Percentiles rank a stretch among this genome's conserved stretches.
phyloP scores from a whole-genome alignment of 83 land plant species.

The Isoetes engelmannii region DNA sequence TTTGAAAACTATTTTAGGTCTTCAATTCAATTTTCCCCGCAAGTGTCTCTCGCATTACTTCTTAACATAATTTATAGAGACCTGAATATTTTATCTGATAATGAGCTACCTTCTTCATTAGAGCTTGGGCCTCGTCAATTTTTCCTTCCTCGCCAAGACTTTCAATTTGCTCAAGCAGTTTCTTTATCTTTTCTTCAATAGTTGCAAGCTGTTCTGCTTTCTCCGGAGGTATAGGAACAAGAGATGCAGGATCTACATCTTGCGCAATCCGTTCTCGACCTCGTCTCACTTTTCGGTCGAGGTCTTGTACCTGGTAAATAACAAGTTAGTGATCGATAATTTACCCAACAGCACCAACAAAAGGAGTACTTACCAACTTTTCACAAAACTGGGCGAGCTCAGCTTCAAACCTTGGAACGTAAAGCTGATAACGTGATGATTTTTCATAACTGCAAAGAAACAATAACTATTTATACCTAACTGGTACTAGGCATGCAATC shows the following conservation, averaged over 20 bases:
- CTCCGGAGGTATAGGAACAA: constrained; percentile 59
- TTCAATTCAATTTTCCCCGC: too few relatives aligned
- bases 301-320: constrained; percentile 56
- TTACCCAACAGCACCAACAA: neutral
- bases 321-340: neutral
- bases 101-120: constrained; percentile 71
- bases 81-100: neutral
- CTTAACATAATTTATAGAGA: neutral
- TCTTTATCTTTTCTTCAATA: constrained; percentile 81
- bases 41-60: too few relatives aligned
- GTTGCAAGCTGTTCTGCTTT: constrained; percentile 75
- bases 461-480: too few relatives aligned
- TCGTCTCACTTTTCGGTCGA: constrained; percentile 78
- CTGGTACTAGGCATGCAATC: too few relatives aligned
- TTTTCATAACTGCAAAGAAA: constrained; percentile 59
- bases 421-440: constrained; percentile 73
- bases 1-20: too few relatives aligned
- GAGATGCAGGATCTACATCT: constrained; percentile 52
- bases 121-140: constrained; percentile 92
- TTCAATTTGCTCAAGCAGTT: constrained; percentile 78
- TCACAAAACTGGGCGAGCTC: constrained; percentile 90
- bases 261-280: constrained; percentile 81
- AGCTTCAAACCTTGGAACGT: constrained; percentile 77
- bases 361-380: constrained; percentile 52
- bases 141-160: constrained; percentile 86